Conservation (phyloP, 1,284 basidiomycete genomes). For the Chondrostereum purpureum region DNA sequence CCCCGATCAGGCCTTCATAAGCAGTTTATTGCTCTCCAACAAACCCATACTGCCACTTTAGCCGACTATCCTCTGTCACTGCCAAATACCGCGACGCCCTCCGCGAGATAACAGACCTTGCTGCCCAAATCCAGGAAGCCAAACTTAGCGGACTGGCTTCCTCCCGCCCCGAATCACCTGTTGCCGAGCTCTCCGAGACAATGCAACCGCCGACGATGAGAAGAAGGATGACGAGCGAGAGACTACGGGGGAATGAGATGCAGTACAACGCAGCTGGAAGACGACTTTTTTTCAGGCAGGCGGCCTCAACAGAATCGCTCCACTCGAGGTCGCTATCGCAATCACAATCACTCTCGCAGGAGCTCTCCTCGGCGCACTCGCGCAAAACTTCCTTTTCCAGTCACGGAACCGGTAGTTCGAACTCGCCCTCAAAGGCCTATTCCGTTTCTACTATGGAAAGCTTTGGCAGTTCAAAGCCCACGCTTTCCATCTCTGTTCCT, state of each 20-base stretch:
- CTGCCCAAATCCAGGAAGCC: slow-evolving; percentile 75
- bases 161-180: slow-evolving; percentile 39
- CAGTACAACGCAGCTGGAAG: slow-evolving; percentile 43
- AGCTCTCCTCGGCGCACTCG: slow-evolving; percentile 85
- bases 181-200: slow-evolving; percentile 42
- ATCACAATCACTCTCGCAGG: slow-evolving; percentile 91
- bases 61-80: slow-evolving; percentile 74
- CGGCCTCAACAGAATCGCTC: slow-evolving; percentile 77
- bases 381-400: slow-evolving; percentile 74
- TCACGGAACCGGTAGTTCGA: slow-evolving; percentile 59
- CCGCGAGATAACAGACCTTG: slow-evolving; percentile 81
- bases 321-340: slow-evolving; percentile 84
- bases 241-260: slow-evolving; percentile 45
- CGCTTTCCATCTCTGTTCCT: slow-evolving; percentile 55
- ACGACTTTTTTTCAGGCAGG: slow-evolving; percentile 78
- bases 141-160: slow-evolving; percentile 45
- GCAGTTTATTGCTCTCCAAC: slow-evolving; percentile 62
- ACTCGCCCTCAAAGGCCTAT: slow-evolving; percentile 45
- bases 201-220: slow-evolving; percentile 29
- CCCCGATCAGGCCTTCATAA: slow-evolving; percentile 37
- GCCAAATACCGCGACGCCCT: slow-evolving; percentile 85
- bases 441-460: slow-evolving; percentile 24
- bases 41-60: slow-evolving; percentile 74
- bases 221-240: slow-evolving; percentile 44
- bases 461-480: slow-evolving; percentile 46